Conservation (phyloP, 345 rosid species). For the Cardiospermum halicacabum region DNA sequence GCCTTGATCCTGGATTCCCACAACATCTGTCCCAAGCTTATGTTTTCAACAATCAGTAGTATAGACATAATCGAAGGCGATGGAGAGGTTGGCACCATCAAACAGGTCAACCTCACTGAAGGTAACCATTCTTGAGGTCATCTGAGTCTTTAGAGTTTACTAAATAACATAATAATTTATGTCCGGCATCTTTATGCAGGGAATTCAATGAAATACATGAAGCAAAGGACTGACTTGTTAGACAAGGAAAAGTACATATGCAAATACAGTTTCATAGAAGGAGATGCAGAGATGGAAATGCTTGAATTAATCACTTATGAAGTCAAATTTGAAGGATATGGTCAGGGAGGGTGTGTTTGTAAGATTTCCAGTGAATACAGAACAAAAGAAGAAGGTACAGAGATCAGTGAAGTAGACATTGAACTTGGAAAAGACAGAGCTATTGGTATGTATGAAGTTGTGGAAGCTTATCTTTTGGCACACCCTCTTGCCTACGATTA, state of each 20-base stretch:
- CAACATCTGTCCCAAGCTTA: slow-evolving; percentile 34
- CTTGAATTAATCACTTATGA: slow-evolving; percentile 30
- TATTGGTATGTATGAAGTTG: slow-evolving; percentile 40
- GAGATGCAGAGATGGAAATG: slow-evolving; percentile 20
- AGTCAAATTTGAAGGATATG: slow-evolving; percentile 29
- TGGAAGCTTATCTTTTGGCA: slow-evolving; percentile 42
- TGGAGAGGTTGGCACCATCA: slow-evolving; percentile 38
- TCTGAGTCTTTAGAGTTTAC: too few relatives aligned
- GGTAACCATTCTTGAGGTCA: slow-evolving; percentile 11
- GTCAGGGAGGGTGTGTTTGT: slow-evolving; percentile 33
- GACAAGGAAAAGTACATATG: slow-evolving; percentile 31
- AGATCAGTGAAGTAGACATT: slow-evolving; percentile 31
- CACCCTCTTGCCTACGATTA: slow-evolving; percentile 35
- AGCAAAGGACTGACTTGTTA: slow-evolving; percentile 31
- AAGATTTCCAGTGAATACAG: slow-evolving; percentile 31
- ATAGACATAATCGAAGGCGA: slow-evolving; percentile 33
- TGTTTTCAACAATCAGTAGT: slow-evolving; percentile 35
- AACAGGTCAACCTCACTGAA: slow-evolving; percentile 37
- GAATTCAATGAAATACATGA: slow-evolving; percentile 21
- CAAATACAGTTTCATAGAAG: slow-evolving; percentile 31
- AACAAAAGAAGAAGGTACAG: slow-evolving; percentile 25
- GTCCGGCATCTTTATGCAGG: slow-evolving; percentile 16
- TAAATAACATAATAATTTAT: neutral
- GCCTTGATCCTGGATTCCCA: slow-evolving; percentile 44
- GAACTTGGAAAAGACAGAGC: slow-evolving; percentile 34